Percentiles rank a stretch among this genome's conserved stretches.
Conservation (phyloP, 768 basidiomycete species). For the Boletus sp. region DNA sequence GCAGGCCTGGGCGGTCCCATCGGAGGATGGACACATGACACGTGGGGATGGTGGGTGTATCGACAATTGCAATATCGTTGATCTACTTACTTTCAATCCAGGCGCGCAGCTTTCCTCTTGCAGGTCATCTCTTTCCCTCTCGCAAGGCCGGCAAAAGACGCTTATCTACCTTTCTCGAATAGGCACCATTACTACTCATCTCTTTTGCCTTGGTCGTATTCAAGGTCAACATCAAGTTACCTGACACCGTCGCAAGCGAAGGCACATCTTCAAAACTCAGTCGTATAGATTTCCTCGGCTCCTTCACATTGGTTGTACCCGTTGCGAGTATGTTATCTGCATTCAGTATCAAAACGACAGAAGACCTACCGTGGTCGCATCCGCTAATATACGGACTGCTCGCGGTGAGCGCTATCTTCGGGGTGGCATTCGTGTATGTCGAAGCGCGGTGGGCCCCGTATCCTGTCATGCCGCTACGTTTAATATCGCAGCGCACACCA, state of each 20-base stretch:
- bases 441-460: slow-evolving; percentile 76
- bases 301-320: slow-evolving; percentile 68
- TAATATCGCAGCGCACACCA: slow-evolving; percentile 76
- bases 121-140: slow-evolving; percentile 50
- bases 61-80: background rate
- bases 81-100: slow-evolving; percentile 31
- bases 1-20: slow-evolving; percentile 76
- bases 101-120: slow-evolving; percentile 83
- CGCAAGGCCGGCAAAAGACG: background rate
- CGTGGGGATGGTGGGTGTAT: slow-evolving; percentile 70
- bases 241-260: slow-evolving; percentile 62
- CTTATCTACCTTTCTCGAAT: slow-evolving; percentile 17
- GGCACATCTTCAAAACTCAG: slow-evolving; percentile 58
- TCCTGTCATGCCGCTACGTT: slow-evolving; percentile 86
- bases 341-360: slow-evolving; percentile 74
- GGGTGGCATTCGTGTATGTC: slow-evolving; percentile 63
- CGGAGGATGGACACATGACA: slow-evolving; percentile 84
- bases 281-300: slow-evolving; percentile 84
- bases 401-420: slow-evolving; percentile 49
- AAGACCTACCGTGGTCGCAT: slow-evolving; percentile 73
- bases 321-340: slow-evolving; percentile 72
- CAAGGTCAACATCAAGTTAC: slow-evolving; percentile 76
- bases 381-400: slow-evolving; percentile 70
- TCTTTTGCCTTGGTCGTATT: slow-evolving; percentile 66
- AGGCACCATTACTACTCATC: slow-evolving; percentile 76